Evolutionary conservation across 805 yeast species (phyloP), one percentile per base, ranked within the genome.

Genomic region (Jamesozyma jinghongensis): DNA sequence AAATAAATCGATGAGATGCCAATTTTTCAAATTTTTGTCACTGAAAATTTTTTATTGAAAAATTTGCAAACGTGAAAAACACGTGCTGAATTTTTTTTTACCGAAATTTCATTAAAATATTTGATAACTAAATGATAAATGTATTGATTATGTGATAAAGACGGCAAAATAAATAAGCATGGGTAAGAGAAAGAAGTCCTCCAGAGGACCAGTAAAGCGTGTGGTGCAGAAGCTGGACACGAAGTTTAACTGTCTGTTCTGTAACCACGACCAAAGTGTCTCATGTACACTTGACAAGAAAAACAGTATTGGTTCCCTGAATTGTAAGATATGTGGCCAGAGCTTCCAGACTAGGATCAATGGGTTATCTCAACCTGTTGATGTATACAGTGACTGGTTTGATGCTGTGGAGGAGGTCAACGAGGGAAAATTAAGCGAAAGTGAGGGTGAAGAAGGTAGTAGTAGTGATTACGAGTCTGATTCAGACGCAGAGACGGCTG

Each of bases 361-460:
- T 60, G 75, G 67, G 1, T 50, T 69, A 13, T 77, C 86, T 13
- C 95, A 85, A 43, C 95, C 98, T 0, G 87, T 90, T 32, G 98
- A 90, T 64, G 83, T 90, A 13, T 90, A 90, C 59, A 81, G 94
- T 37, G 97, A 90, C 61, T 90, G 98, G 98, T 86, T 86, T 40
- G 98, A 90, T 68, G 97, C 97, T 39, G 92, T 90, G 0, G 85
- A 82, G 49, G 85, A 81, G 35, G 73, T 68, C 17, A 68, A 69
- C 45, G 62, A 61, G 34, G 66, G 65, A 8, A 59, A 57, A 29
- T 59, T 52, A 19, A 62, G 65, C 40, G 64, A 55, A 11, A 51
- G 50, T 5, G 63, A 55, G 12, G 63, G 52, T 20, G 66, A 56
- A 26, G 59, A 49, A 7, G 56, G 50, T 17, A 60, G 56, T 26